Evolutionary conservation across 2,329 filamentous ascomycete species (phyloP).

Genomic region (Kalaharituber pfeilii): DNA sequence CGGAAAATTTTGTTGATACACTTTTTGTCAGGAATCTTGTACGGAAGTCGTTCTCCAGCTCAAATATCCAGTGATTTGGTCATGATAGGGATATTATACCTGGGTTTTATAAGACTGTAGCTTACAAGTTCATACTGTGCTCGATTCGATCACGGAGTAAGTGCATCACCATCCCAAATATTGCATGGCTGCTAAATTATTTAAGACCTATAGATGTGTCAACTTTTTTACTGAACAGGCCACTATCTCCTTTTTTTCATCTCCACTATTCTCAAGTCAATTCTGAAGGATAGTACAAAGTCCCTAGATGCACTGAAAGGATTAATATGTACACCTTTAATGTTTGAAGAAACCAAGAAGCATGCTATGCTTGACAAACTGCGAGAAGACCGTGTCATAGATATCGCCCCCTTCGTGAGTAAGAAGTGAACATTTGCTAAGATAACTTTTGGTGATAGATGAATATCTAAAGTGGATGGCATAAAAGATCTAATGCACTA

Average conservation of each 20-base stretch:
- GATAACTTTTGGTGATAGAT: too few relatives aligned
- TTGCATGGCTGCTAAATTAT: too few relatives aligned
- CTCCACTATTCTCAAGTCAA: not conserved
- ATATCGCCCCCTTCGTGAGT: conserved; percentile 2
- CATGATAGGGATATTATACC: too few relatives aligned
- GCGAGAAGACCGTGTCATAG: conserved; percentile 11
- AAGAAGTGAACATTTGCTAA: not conserved
- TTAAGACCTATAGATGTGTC: conserved; percentile 11
- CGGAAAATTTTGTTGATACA: too few relatives aligned
- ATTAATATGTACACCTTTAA: conserved; percentile 8
- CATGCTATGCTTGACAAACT: conserved; percentile 11
- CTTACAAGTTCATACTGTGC: too few relatives aligned
- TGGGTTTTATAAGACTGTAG: too few relatives aligned
- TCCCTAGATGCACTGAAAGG: conserved; percentile 5
- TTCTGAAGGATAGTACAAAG: not conserved
- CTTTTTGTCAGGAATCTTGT: too few relatives aligned
- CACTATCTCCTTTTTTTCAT: not conserved
- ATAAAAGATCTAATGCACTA: conserved; percentile 6
- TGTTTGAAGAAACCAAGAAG: conserved; percentile 11
- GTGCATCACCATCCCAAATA: too few relatives aligned
- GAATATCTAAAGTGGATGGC: conserved; percentile 11
- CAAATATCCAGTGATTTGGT: too few relatives aligned
- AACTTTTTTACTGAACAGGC: conserved; percentile 7
- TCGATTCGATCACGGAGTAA: too few relatives aligned
- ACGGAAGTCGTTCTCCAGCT: too few relatives aligned